A percentile compares a stretch with the other conserved stretches of the same genome.
phyloP scores from a whole-genome alignment of 257 asterid species.

The Jasminum sambac region DNA sequence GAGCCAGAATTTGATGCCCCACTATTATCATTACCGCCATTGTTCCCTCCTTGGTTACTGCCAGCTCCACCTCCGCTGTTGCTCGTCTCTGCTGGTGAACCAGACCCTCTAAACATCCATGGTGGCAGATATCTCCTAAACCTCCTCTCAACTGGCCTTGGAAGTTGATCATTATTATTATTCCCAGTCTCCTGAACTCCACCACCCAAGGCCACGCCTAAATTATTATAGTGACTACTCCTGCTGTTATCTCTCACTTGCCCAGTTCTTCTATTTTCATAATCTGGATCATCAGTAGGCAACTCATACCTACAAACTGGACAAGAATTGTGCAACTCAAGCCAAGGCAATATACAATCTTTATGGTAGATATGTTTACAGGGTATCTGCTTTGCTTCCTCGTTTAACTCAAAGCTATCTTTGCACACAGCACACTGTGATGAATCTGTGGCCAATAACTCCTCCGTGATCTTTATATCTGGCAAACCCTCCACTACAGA shows the following conservation, averaged over 20 bases:
- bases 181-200: constrained; percentile 26
- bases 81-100: constrained; percentile 69
- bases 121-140: constrained; percentile 77
- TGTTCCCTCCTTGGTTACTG: constrained; percentile 41
- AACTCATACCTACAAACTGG: constrained; percentile 87
- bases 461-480: constrained; percentile 46
- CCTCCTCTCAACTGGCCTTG: constrained; percentile 62
- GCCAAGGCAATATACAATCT: constrained; percentile 87
- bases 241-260: constrained; percentile 28
- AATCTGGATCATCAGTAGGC: constrained; percentile 88
- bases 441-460: constrained; percentile 56
- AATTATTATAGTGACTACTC: constrained; percentile 14
- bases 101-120: constrained; percentile 58
- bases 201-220: constrained; percentile 27
- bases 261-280: constrained; percentile 56
- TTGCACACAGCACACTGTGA: constrained; percentile 88
- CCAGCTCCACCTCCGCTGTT: constrained; percentile 43
- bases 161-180: constrained; percentile 37
- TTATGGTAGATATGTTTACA: constrained; percentile 88
- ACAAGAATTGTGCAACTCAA: constrained; percentile 88
- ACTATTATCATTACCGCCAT: constrained; percentile 25
- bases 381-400: constrained; percentile 73
- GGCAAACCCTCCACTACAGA: constrained; percentile 72
- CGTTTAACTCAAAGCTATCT: constrained; percentile 65
- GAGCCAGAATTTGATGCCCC: constrained; percentile 44